Conservation (phyloP, 352 stramenopile species). For the Pythium rishiriense region DNA sequence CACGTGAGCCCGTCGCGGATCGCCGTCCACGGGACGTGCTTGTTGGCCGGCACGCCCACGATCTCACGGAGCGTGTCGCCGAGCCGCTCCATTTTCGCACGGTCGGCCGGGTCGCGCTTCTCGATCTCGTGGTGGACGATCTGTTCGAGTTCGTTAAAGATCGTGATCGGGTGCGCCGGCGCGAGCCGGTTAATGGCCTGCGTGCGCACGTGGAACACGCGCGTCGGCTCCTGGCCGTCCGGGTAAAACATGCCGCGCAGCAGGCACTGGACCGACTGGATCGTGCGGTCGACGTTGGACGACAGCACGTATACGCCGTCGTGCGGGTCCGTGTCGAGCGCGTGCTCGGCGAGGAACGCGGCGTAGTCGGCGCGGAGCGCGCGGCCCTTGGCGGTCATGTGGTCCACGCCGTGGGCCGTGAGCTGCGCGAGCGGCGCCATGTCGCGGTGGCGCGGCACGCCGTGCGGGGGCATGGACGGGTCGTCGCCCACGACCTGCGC, state of each 20-base stretch:
- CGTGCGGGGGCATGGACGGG: slow-evolving; percentile 42
- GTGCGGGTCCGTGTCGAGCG: slow-evolving; percentile 18
- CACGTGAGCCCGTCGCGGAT: slow-evolving; percentile 72
- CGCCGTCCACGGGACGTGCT: slow-evolving; percentile 69
- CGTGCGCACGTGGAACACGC: slow-evolving; percentile 61
- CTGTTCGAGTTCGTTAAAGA: slow-evolving; percentile 74
- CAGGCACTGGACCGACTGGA: slow-evolving; percentile 78
- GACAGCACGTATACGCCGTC: slow-evolving; percentile 77
- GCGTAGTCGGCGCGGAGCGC: slow-evolving; percentile 49
- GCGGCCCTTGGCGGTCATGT: slow-evolving; percentile 70
- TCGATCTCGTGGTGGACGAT: slow-evolving; percentile 64
- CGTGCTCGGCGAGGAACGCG: slow-evolving; percentile 31
- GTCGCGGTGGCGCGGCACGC: slow-evolving; percentile 38
- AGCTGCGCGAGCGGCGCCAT: slow-evolving; percentile 58
- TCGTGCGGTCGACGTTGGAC: slow-evolving; percentile 70
- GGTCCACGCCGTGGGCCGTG: slow-evolving; percentile 61
- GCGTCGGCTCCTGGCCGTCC: slow-evolving; percentile 2
- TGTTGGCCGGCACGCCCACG: slow-evolving; percentile 46
- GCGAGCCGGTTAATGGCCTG: slow-evolving; percentile 67
- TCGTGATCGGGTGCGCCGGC: slow-evolving; percentile 53
- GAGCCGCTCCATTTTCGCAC: slow-evolving; percentile 18
- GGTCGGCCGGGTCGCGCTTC: slow-evolving; percentile 24
- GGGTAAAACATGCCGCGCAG: slow-evolving; percentile 68
- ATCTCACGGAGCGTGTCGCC: slow-evolving; percentile 24
- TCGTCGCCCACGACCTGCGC: slow-evolving; percentile 51